A percentile compares a stretch with the other conserved stretches of the same genome.
Evolutionary conservation across 148 eudicot species (phyloP).

Genomic region (Rhododendron williamsianum): DNA sequence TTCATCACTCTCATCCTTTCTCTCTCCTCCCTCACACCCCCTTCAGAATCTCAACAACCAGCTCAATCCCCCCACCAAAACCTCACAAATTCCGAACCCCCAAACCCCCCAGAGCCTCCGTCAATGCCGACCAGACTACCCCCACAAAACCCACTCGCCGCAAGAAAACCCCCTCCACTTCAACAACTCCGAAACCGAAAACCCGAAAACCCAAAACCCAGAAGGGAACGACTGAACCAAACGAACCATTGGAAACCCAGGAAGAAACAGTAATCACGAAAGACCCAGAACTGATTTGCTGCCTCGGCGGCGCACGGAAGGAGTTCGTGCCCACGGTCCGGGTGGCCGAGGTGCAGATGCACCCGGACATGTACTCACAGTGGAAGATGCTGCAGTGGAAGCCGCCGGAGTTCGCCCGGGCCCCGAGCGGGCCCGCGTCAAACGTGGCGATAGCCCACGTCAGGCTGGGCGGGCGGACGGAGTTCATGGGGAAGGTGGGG

Average conservation of each 20-base stretch:
- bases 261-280: neutral
- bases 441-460: slow-evolving; percentile 79
- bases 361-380: slow-evolving; percentile 72
- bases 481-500: slow-evolving; percentile 83
- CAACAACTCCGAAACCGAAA: neutral
- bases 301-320: slow-evolving; percentile 79
- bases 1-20: slow-evolving; percentile 5
- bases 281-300: slow-evolving; percentile 75
- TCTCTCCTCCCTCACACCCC: slow-evolving; percentile 10
- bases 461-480: slow-evolving; percentile 84
- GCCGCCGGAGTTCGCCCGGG: slow-evolving; percentile 79
- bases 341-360: slow-evolving; percentile 67
- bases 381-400: slow-evolving; percentile 94
- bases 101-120: neutral
- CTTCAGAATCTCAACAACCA: slow-evolving; percentile 8
- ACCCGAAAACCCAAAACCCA: neutral
- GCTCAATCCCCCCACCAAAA: slow-evolving; percentile 6
- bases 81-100: neutral
- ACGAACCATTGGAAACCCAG: neutral
- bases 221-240: slow-evolving; percentile 4
- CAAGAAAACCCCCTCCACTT: slow-evolving; percentile 14
- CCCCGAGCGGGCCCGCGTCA: slow-evolving; percentile 77
- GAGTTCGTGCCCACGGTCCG: slow-evolving; percentile 77
- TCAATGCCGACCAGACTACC: slow-evolving; percentile 7
- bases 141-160: slow-evolving; percentile 28